A percentile compares a stretch with the other conserved stretches of the same genome.
phyloP scores from a whole-genome alignment of 2,329 filamentous ascomycete species.

The Podosphaera aphanis region DNA sequence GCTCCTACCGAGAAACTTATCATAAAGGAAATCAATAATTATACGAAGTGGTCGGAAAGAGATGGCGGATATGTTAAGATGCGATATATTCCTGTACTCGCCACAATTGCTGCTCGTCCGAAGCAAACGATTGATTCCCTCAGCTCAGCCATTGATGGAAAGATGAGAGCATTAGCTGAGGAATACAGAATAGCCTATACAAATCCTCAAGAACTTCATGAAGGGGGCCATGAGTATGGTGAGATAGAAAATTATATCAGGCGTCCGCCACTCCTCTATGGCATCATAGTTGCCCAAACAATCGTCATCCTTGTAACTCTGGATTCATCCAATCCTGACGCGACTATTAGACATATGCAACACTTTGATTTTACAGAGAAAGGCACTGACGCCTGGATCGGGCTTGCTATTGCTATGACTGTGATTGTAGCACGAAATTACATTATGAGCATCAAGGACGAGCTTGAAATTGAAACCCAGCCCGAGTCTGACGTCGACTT shows the following conservation, averaged over 20 bases:
- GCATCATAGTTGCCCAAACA: constrained; percentile 13
- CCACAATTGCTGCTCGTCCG: constrained; percentile 6
- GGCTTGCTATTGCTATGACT: constrained; percentile 15
- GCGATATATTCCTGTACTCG: constrained; percentile 14
- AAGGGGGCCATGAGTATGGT: constrained; percentile 6
- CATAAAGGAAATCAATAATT: constrained; percentile 11
- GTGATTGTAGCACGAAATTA: constrained; percentile 14
- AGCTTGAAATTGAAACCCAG: constrained; percentile 10
- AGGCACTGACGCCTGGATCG: constrained; percentile 16
- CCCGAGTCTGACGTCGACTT: constrained; percentile 9
- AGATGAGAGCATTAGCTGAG: constrained; percentile 13
- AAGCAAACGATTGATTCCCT: constrained; percentile 7
- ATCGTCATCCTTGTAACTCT: constrained; percentile 14
- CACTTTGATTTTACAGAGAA: constrained; percentile 13
- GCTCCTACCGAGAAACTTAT: constrained; percentile 11
- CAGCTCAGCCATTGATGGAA: constrained; percentile 7
- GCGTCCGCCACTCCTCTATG: constrained; percentile 15
- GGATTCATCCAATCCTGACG: constrained; percentile 12
- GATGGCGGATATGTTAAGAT: constrained; percentile 14
- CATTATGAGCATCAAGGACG: constrained; percentile 13
- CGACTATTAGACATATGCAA: constrained; percentile 10
- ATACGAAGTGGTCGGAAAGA: constrained; percentile 16
- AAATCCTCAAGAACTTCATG: constrained; percentile 2
- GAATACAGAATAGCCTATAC: constrained; percentile 10
- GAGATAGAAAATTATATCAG: constrained; percentile 9